Conservation (phyloP, 1,284 basidiomycete species). For the Irpex sp. region DNA sequence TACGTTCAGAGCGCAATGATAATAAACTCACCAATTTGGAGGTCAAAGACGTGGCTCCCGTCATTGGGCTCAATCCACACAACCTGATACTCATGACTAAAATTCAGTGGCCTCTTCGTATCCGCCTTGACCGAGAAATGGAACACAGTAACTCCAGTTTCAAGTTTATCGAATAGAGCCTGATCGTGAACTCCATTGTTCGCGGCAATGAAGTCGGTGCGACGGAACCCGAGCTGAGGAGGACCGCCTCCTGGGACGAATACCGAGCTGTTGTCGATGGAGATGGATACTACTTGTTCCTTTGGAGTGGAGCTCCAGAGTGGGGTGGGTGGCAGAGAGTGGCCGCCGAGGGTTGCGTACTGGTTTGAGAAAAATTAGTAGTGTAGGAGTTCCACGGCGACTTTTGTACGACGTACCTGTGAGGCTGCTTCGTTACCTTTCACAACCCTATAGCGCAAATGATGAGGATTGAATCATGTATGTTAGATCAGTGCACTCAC, state of each 20-base stretch:
- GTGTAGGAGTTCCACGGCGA: neutral
- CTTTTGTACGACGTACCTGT: constrained; percentile 32
- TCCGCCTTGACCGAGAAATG: constrained; percentile 54
- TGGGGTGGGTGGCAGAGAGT: constrained; percentile 38
- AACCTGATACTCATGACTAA: constrained; percentile 56
- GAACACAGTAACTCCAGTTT: constrained; percentile 44
- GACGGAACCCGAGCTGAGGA: constrained; percentile 52
- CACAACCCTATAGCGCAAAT: constrained; percentile 36
- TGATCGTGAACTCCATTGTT: constrained; percentile 33
- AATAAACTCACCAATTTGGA: constrained; percentile 44
- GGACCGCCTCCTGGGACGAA: constrained; percentile 48
- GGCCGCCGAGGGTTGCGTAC: constrained; percentile 46
- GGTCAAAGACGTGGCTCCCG: constrained; percentile 52
- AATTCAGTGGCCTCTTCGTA: constrained; percentile 41
- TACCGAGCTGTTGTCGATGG: constrained; percentile 56
- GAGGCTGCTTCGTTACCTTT: constrained; percentile 47
- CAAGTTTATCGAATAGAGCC: constrained; percentile 37
- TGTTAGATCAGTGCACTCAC: constrained; percentile 29
- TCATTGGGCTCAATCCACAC: constrained; percentile 61
- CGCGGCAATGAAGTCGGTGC: constrained; percentile 53
- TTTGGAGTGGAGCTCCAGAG: constrained; percentile 37
- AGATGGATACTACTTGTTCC: constrained; percentile 48
- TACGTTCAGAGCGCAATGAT: too few species aligned
- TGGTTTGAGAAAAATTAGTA: constrained; percentile 17
- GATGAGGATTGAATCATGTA: neutral